Evolutionary conservation across 768 basidiomycete genomes (phyloP), one percentile per base, ranked within the genome.

Genomic region (Termitomyces sp.): DNA sequence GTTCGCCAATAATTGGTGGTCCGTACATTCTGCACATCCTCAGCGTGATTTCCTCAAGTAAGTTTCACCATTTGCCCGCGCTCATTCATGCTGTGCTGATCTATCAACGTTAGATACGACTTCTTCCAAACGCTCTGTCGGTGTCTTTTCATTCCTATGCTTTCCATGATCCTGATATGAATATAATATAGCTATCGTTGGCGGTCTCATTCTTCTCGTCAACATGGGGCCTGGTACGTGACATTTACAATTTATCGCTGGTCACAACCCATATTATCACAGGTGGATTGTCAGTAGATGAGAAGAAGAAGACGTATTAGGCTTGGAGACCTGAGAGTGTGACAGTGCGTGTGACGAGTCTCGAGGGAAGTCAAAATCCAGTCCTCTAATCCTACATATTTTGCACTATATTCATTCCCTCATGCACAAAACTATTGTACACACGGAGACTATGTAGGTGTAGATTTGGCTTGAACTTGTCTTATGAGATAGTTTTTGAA

Each of bases 1-100:
- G 36, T 92, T 96, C 67, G 92, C 91, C 73, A 99, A 99, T 81
- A 97, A 98, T 76, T 99, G 92, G 91, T 99, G 96, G 96, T 87
- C 83, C 65, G 87, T 98, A 24, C 88, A 94, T 72, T 83, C 87
- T 47, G 85, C 87, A 46, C 97, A 98, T 73, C 96, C 96, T 63
- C 93, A 95, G 68, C 84, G 95, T 27, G 97, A 99, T 71, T 99
- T 98, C 87, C 84, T 98, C 68, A 98, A 98, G 91, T 95, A 69
- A 64, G 89, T 78, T 27, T 33, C 1, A n/a, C 3, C 24, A 41
- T 22, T 58, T 47, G 30, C 33, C 11, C 22, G 8, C 20, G 48
- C 34, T 36, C 16, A 20, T 53, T 58, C 15, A 42, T 48, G 18
- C 3, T 30, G 2, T 24, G 31, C 68, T 75, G 52, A 78, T 53